Evolutionary conservation across 257 asterid species (phyloP).

Genomic region (Solanum stenotomum): DNA sequence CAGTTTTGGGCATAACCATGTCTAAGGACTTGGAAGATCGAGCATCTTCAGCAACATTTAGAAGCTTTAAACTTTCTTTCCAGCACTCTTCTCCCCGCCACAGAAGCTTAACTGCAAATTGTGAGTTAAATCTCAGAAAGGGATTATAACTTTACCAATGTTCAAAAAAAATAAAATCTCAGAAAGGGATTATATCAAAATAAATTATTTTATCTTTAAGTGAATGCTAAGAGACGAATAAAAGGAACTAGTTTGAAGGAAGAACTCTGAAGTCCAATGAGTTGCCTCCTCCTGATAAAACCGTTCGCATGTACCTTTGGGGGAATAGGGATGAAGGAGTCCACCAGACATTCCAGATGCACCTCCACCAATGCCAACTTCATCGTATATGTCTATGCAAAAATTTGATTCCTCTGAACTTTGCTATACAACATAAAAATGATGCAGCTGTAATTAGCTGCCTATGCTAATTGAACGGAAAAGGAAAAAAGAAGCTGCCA

Average conservation of each 20-base stretch:
- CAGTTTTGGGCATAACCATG: slow-evolving; percentile 14
- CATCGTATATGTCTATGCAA: slow-evolving; percentile 77
- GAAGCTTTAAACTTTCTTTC: slow-evolving; percentile 73
- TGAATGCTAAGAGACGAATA: not conserved
- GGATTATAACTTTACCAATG: not conserved
- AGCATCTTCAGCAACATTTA: slow-evolving; percentile 65
- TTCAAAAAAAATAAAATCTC: not conserved
- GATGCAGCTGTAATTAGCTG: slow-evolving; percentile 1
- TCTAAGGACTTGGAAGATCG: slow-evolving; percentile 11
- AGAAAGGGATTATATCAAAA: not conserved
- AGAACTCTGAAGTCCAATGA: not conserved
- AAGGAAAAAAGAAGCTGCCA: not conserved
- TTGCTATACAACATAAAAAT: slow-evolving; percentile 29
- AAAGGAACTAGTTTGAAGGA: not conserved
- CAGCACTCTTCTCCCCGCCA: slow-evolving; percentile 90
- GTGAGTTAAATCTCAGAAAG: slow-evolving; percentile 1
- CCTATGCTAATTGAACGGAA: slow-evolving; percentile 1
- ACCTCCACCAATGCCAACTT: slow-evolving; percentile 92
- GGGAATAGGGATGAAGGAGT: slow-evolving; percentile 93
- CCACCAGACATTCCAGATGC: slow-evolving; percentile 99
- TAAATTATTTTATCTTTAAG: not conserved
- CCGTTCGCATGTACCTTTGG: slow-evolving; percentile 51
- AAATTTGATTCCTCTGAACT: slow-evolving; percentile 49
- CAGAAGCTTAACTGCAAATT: slow-evolving; percentile 71
- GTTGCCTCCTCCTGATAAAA: not conserved